These are phyloP conservation scores for Rosa chinensis DNA, from an alignment of 306 rosid species.

Conservation along the genomic window DNA sequence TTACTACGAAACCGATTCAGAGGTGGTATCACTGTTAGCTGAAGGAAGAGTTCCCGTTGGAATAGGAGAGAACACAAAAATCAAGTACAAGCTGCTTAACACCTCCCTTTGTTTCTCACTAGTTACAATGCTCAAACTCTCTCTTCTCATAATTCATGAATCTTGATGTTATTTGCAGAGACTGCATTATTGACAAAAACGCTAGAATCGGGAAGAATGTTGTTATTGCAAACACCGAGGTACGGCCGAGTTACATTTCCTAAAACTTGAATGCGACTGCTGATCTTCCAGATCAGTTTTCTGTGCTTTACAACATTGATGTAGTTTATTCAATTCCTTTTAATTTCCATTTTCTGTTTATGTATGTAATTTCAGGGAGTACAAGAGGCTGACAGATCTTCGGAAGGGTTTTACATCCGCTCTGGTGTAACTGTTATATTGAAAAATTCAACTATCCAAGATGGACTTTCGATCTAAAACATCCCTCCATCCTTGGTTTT, in stretches of 20 bases:
- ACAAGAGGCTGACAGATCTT: constrained; percentile 87
- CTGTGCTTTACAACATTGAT: neutral
- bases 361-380: constrained; percentile 59
- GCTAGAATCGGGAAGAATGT: constrained; percentile 88
- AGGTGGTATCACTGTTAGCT: constrained; percentile 55
- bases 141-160: constrained; percentile 17
- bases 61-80: constrained; percentile 85
- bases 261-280: neutral
- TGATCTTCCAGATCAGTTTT: neutral
- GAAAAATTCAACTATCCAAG: constrained; percentile 68
- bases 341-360: neutral
- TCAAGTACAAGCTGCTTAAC: constrained; percentile 49
- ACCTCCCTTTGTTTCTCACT: neutral
- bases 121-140: neutral
- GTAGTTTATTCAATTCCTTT: neutral
- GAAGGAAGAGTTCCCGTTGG: constrained; percentile 93
- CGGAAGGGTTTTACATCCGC: constrained; percentile 88
- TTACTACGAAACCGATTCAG: constrained; percentile 74
- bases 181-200: constrained; percentile 90
- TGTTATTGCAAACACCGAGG: constrained; percentile 76
- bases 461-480: constrained; percentile 57
- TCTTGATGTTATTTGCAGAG: constrained; percentile 48
- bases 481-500: constrained; percentile 21
- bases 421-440: constrained; percentile 67
- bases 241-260: constrained; percentile 9